Percentiles rank a stretch among this genome's conserved stretches.
phyloP scores from a whole-genome alignment of 352 stramenopile genomes.

The Pythium insidiosum region DNA sequence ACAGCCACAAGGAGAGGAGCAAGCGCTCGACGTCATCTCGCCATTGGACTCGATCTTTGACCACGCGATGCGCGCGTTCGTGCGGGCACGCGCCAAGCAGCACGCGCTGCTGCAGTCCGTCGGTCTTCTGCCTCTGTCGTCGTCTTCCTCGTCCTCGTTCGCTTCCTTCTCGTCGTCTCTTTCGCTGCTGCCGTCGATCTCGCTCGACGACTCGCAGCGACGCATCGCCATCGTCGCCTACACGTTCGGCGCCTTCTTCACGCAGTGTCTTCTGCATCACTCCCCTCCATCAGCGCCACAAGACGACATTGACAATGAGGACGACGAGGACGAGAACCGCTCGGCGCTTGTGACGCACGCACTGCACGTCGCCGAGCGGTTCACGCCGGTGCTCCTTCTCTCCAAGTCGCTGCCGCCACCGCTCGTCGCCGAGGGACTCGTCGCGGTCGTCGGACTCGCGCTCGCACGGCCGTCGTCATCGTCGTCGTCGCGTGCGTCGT shows the following conservation, averaged over 20 bases:
- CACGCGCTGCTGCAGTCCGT: slow-evolving; percentile 14
- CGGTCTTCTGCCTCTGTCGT: neutral
- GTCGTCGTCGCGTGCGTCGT: neutral
- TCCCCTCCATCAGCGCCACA: no score
- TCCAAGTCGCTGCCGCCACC: slow-evolving; percentile 10
- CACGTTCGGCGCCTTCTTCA: slow-evolving; percentile 49
- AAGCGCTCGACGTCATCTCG: no score
- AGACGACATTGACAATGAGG: slow-evolving; percentile 5
- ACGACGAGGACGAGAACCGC: neutral
- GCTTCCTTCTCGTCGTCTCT: neutral
- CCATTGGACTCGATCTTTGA: slow-evolving; percentile 18
- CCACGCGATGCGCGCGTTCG: slow-evolving; percentile 6
- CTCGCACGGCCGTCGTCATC: no score
- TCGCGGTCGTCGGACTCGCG: slow-evolving; percentile 24
- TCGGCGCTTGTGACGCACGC: slow-evolving; percentile 10
- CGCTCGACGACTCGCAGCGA: neutral
- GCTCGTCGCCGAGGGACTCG: slow-evolving; percentile 30
- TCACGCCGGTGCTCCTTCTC: slow-evolving; percentile 13
- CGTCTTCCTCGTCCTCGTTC: neutral
- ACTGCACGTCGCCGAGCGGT: slow-evolving; percentile 26
- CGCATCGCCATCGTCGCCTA: slow-evolving; percentile 21
- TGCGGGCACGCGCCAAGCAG: neutral
- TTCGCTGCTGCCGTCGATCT: neutral
- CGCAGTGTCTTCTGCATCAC: slow-evolving; percentile 25
- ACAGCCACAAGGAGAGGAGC: no score